Percentiles rank a stretch among this genome's conserved stretches.
These are phyloP conservation scores for Suhomyces vadensis DNA, from an alignment of 805 yeast genomes.

Conservation along the genomic window DNA sequence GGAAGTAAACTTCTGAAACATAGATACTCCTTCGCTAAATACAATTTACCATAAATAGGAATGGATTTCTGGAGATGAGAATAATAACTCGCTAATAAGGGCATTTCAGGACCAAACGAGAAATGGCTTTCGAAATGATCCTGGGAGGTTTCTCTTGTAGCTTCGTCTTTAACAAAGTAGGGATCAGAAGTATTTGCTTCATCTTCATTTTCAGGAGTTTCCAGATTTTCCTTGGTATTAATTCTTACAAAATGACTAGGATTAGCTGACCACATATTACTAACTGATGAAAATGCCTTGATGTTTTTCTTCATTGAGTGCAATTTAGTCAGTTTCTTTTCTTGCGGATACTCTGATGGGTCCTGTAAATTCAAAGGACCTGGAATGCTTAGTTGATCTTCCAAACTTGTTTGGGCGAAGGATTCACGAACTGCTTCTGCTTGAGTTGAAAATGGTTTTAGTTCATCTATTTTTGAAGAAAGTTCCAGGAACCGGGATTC, in stretches of 20 bases:
- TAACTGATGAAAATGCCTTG: slow-evolving; percentile 31
- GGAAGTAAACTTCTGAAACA: slow-evolving; percentile 82
- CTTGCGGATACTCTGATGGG: slow-evolving; percentile 23
- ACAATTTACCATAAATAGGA: slow-evolving; percentile 82
- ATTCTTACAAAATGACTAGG: slow-evolving; percentile 60
- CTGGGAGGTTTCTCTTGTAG: slow-evolving; percentile 49
- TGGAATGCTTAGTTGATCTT: slow-evolving; percentile 7
- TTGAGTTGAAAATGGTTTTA: neutral
- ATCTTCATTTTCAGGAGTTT: too few species aligned
- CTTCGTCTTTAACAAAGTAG: slow-evolving; percentile 45
- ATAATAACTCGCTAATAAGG: slow-evolving; percentile 66
- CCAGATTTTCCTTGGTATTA: neutral
- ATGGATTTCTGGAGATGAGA: slow-evolving; percentile 67
- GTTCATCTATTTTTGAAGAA: neutral
- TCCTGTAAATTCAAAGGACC: slow-evolving; percentile 29
- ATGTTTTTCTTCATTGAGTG: slow-evolving; percentile 26
- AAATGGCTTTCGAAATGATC: slow-evolving; percentile 66
- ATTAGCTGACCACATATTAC: slow-evolving; percentile 53
- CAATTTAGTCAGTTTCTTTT: slow-evolving; percentile 16
- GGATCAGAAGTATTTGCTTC: slow-evolving; percentile 41
- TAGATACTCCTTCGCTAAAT: slow-evolving; percentile 65
- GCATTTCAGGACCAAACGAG: slow-evolving; percentile 53
- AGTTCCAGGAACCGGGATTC: slow-evolving; percentile 23
- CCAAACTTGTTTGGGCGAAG: neutral
- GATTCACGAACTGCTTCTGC: neutral